Percentiles rank a stretch among this genome's conserved stretches.
These are phyloP conservation scores for Aspergillus ochraceoroseus DNA, from an alignment of 2,329 filamentous ascomycete genomes.

Conservation along the genomic window DNA sequence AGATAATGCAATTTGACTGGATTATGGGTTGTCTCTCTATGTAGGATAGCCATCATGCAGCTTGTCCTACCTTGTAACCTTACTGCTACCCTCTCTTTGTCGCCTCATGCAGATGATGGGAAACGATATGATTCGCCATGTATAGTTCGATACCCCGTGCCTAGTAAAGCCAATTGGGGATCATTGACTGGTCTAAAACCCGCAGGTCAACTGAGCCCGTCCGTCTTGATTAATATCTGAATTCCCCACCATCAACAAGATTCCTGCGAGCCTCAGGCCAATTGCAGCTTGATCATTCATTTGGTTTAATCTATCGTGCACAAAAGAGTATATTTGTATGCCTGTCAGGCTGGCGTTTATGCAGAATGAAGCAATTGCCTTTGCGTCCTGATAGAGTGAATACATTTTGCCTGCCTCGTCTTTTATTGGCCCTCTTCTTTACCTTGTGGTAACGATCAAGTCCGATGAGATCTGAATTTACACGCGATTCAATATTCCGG, in stretches of 20 bases:
- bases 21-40: background rate
- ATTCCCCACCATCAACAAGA: constrained; percentile 5
- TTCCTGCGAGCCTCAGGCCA: constrained; percentile 1
- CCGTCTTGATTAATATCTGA: constrained; percentile 4
- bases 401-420: background rate
- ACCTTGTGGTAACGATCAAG: too few relatives aligned
- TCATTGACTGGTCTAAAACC: constrained; percentile 13
- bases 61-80: background rate
- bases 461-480: too few relatives aligned
- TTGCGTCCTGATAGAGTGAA: background rate
- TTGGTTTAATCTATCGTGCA: background rate
- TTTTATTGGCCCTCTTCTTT: too few relatives aligned
- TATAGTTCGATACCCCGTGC: constrained; percentile 1
- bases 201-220: constrained; percentile 5
- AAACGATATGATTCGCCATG: background rate
- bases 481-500: background rate
- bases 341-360: constrained; percentile 9
- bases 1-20: background rate
- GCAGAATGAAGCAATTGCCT: constrained; percentile 6
- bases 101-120: background rate
- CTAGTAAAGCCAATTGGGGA: background rate
- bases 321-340: constrained; percentile 1
- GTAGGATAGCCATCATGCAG: background rate
- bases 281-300: background rate
- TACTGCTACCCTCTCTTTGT: background rate